Evolutionary conservation across 805 yeast genomes (phyloP).

Genomic region (Sungouiozyma ichnusensis): DNA sequence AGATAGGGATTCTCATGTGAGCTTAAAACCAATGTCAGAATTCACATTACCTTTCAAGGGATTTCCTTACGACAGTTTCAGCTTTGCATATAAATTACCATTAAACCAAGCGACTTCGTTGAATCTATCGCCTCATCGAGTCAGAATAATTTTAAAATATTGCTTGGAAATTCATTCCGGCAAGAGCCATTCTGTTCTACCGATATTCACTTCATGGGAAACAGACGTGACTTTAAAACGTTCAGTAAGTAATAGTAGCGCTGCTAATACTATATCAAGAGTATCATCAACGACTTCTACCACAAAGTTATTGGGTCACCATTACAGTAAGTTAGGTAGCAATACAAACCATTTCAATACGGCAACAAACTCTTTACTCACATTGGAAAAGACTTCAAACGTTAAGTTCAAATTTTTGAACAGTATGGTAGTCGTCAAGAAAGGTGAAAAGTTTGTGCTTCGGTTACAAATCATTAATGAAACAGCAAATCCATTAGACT

Average conservation of each 20-base stretch:
- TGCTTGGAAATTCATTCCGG: constrained; percentile 3
- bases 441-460: constrained; percentile 19
- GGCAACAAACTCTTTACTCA: background rate
- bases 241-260: constrained; percentile 1
- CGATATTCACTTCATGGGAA: constrained; percentile 24
- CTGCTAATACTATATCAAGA: constrained; percentile 3
- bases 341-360: background rate
- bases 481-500: constrained; percentile 18
- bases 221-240: constrained; percentile 25
- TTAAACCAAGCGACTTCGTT: constrained; percentile 2
- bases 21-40: constrained; percentile 15
- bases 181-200: constrained; percentile 3
- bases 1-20: constrained; percentile 12
- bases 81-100: constrained; percentile 22
- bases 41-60: constrained; percentile 15
- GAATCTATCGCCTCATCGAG: constrained; percentile 14
- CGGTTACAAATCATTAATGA: constrained; percentile 22
- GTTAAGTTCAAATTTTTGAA: constrained; percentile 22
- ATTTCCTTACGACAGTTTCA: constrained; percentile 18
- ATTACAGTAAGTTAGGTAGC: background rate
- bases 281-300: constrained; percentile 3
- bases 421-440: constrained; percentile 10
- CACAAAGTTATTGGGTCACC: background rate
- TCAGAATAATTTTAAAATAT: constrained; percentile 17
- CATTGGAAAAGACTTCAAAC: constrained; percentile 9